These are phyloP conservation scores for Cucurbita ficifolia DNA, from an alignment of 306 rosid genomes.

Conservation along the genomic window DNA sequence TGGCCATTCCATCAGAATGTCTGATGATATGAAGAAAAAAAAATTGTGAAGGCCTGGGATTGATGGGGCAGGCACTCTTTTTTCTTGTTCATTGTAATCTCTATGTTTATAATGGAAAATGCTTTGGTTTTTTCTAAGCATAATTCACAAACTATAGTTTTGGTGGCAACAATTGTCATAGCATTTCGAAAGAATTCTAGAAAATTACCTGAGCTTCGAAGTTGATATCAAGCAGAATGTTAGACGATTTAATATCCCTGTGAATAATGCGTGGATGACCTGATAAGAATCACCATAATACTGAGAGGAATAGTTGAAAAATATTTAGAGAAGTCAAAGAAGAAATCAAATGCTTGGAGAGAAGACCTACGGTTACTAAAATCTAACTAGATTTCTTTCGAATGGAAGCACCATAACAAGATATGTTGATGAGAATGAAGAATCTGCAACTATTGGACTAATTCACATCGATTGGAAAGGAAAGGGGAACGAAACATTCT, in stretches of 20 bases:
- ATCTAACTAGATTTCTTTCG: neutral
- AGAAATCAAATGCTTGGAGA: neutral
- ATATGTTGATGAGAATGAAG: neutral
- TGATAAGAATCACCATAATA: constrained; percentile 22
- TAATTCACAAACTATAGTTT: neutral
- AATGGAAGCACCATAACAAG: neutral
- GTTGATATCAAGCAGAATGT: constrained; percentile 74
- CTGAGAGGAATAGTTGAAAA: neutral
- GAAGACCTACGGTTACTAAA: neutral
- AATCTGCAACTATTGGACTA: neutral
- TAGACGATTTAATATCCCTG: constrained; percentile 96
- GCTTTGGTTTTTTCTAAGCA: neutral
- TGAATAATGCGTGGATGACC: constrained; percentile 99
- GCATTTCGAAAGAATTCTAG: constrained; percentile 1
- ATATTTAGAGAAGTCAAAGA: neutral
- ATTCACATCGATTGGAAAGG: neutral
- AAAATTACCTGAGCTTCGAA: constrained; percentile 76
- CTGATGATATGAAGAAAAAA: neutral
- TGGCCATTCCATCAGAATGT: neutral
- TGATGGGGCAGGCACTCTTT: neutral
- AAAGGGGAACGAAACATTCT: no score
- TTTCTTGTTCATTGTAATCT: neutral
- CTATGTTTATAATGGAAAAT: neutral
- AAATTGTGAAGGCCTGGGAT: neutral
- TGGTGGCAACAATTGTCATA: neutral